A percentile compares a stretch with the other conserved stretches of the same genome.
These are phyloP conservation scores for Adiantum capillusveneris DNA, from an alignment of 75 land plant genomes.

Conservation along the genomic window DNA sequence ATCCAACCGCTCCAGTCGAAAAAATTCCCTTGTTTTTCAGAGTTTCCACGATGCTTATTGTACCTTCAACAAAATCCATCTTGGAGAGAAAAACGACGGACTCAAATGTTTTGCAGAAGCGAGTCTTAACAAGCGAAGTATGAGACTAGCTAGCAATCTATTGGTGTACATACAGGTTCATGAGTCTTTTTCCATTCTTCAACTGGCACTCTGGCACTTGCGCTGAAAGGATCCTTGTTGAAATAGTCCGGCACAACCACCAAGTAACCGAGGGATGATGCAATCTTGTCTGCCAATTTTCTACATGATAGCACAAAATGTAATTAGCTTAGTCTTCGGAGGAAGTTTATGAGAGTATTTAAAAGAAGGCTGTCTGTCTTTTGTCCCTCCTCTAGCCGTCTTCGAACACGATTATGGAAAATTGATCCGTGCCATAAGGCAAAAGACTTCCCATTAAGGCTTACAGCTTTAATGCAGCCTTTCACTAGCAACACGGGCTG, in stretches of 20 bases:
- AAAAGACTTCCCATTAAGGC: too few species aligned
- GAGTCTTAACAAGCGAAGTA: too few species aligned
- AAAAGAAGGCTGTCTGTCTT: too few species aligned
- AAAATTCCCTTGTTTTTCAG: constrained; percentile 17
- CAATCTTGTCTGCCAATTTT: constrained; percentile 37
- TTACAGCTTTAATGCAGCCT: too few species aligned
- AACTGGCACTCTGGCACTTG: background rate
- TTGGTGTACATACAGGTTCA: constrained; percentile 4
- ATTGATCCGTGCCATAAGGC: too few species aligned
- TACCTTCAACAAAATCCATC: constrained; percentile 4
- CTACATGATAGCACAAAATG: constrained; percentile 5
- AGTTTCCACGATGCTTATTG: constrained; percentile 10
- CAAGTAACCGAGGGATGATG: constrained; percentile 15
- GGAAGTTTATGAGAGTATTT: too few species aligned
- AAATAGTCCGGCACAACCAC: constrained; percentile 28
- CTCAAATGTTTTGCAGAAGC: too few species aligned
- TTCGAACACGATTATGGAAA: too few species aligned
- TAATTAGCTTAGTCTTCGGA: too few species aligned
- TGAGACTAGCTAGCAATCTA: too few species aligned
- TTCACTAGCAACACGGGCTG: too few species aligned
- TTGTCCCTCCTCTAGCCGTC: too few species aligned
- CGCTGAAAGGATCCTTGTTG: constrained; percentile 11
- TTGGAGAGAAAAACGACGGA: background rate
- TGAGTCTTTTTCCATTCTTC: constrained; percentile 9
- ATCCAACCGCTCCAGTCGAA: constrained; percentile 22